Evolutionary conservation across 2,329 filamentous ascomycete genomes (phyloP), one percentile per base, ranked within the genome.

Genomic region (Capronia epimyces): DNA sequence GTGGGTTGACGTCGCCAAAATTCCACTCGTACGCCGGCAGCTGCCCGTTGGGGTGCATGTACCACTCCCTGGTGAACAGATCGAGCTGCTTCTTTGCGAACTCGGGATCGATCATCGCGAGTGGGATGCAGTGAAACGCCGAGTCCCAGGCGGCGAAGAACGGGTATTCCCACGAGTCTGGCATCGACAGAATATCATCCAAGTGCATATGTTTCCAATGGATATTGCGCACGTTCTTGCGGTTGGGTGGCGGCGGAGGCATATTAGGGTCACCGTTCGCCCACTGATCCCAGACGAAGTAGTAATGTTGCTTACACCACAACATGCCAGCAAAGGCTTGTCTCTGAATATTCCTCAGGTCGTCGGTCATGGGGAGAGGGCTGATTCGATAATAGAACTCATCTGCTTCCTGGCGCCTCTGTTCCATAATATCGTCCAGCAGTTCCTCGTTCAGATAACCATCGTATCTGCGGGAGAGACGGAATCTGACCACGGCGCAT

Each of bases 61-160:
- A 97, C 93, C 91, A 97, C 73, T 97, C 93, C 63, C 91, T 80
- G 2, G 91, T 97, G 66, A 97, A 91, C 36, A 97, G 73, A 66
- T 97, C 93, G 43, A 97, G 82, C 71, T 97, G 91, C 74, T 95
- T 96, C 80, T 97, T 97, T 49, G 91, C 90, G 63, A 96, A 96
- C 36, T 96, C 91, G 0, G 91, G 93, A 63, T 97, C 91, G 57
- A 97, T 90, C 90, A 97, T 96, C 32, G 93, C 87, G 55, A 97
- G 72, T 0, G 90, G 88, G 61, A 97, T 95, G 66, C 90, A 95
- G 71, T 97, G 93, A 70, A 97, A 97, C 3, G 90, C 91, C 48
- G 87, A 91, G 67, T 97, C 91, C 91, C 91, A 97, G 3, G 91
- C 91, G 16, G 90, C 90, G 67, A 96, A 96, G 75, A 96, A 97